Base-by-base conservation (phyloP, 2,329 filamentous ascomycete species). In the Pezicula radicicola region DNA sequence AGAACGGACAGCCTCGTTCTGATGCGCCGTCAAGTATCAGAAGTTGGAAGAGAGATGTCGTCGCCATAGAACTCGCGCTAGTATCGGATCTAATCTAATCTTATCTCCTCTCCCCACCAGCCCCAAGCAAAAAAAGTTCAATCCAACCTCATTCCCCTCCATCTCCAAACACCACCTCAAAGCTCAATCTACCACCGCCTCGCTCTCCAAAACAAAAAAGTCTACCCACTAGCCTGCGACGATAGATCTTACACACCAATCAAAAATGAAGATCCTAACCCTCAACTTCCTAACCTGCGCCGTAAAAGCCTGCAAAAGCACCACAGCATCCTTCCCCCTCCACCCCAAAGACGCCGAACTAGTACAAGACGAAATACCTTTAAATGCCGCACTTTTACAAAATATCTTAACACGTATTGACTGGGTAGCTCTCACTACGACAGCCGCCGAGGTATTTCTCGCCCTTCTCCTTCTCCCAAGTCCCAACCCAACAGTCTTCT, bases 211-310 rank as follows among this genome's bases (percentile, higher is more conserved):
- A 8, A 46, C 28, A 30, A 10, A 15, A 2, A 9, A 19, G 7
- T n/a, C 1, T 5, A 13, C 25, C 18, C 37, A 12, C 4, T 6
- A 48, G 4, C n/a, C 15, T 9, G 5, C 9, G 15, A 27, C 45
- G 35, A 30, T 36, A 13, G 25, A 19, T 6, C 25, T 25, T 36
- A 21, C 33, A 18, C 36, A 25, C n/a, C 28, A 30, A 33, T 28
- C 44, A 25, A 59, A 30, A 47, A 99, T 99, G 94, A 97, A 97
- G 72, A 78, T 97, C 57, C 83, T 97, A 48, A 97, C 91, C 55
- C 86, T 96, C 65, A 97, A 97, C 74, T 99, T 99, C 73, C 78
- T 97, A 59, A 94, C 91, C 64, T 99, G 94, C 78, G 93, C 94
- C 56, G 88, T 95, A 68, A 97, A 97, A 78, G 79, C 88, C 51